Evolutionary conservation across 257 asterid genomes (phyloP).

Genomic region (Ehretia macrophylla): DNA sequence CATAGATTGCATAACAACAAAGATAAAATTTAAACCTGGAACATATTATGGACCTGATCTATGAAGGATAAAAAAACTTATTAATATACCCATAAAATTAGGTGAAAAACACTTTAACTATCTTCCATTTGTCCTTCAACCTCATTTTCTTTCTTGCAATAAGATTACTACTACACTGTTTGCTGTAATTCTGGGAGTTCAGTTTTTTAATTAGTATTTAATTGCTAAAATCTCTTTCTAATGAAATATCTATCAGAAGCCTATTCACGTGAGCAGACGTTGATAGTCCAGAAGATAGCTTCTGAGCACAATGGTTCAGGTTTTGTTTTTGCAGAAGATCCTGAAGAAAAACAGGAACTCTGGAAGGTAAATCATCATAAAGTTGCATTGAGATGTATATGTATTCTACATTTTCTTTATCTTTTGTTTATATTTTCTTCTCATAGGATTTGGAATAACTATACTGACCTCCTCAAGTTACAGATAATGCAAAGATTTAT

Average conservation of each 20-base stretch:
- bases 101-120: not conserved
- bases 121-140: not conserved
- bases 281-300: slow-evolving; percentile 85
- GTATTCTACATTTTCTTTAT: not conserved
- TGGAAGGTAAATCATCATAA: slow-evolving; percentile 62
- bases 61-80: too few species aligned
- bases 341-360: slow-evolving; percentile 86
- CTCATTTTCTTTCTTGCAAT: not conserved
- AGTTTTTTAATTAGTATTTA: not conserved
- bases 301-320: slow-evolving; percentile 81
- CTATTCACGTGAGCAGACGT: slow-evolving; percentile 85
- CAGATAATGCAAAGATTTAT: not conserved
- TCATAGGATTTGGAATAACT: not conserved
- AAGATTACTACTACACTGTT: not conserved
- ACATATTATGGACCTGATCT: too few species aligned
- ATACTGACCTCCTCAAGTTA: not conserved
- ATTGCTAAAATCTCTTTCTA: slow-evolving; percentile 14
- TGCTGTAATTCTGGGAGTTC: not conserved
- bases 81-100: too few species aligned
- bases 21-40: too few species aligned
- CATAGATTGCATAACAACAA: too few species aligned
- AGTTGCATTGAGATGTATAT: not conserved
- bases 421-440: slow-evolving; percentile 1
- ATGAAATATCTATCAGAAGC: slow-evolving; percentile 52
- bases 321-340: slow-evolving; percentile 83